Evolutionary conservation across 768 basidiomycete species (phyloP).

Genomic region (Hemileccinum impolitum): DNA sequence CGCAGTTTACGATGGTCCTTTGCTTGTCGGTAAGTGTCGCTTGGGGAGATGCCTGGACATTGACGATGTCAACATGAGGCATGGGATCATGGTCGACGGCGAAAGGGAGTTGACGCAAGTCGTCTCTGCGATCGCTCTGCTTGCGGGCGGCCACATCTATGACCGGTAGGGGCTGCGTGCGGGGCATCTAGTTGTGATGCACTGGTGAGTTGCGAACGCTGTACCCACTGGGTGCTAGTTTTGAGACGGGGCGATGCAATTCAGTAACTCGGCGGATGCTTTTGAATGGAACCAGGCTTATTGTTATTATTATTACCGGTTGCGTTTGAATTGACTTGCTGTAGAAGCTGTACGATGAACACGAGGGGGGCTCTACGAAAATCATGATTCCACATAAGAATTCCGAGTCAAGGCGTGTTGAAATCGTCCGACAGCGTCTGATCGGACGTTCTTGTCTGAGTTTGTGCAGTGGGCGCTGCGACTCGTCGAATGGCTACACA

Average conservation of each 20-base stretch:
- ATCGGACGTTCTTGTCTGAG: no score
- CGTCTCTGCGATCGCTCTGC: slow-evolving; percentile 20
- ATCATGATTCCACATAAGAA: no score
- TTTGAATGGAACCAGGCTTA: background rate
- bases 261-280: background rate
- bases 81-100: background rate
- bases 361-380: no score
- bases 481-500: slow-evolving; percentile 48
- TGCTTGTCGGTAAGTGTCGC: slow-evolving; percentile 23
- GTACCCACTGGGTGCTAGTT: slow-evolving; percentile 1
- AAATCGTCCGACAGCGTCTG: no score
- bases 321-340: slow-evolving; percentile 6
- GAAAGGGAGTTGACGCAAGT: slow-evolving; percentile 10
- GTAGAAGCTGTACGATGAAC: background rate
- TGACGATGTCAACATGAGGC: slow-evolving; percentile 3
- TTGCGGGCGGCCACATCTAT: slow-evolving; percentile 22
- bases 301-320: no score
- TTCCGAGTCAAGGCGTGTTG: no score
- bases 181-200: slow-evolving; percentile 7
- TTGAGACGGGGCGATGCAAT: background rate
- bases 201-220: background rate
- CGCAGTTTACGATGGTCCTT: slow-evolving; percentile 28
- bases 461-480: no score
- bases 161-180: background rate
- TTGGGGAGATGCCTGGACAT: slow-evolving; percentile 29